A percentile compares a stretch with the other conserved stretches of the same genome.
phyloP scores from a whole-genome alignment of 2,329 filamentous ascomycete species.

The Diplodia corticola region DNA sequence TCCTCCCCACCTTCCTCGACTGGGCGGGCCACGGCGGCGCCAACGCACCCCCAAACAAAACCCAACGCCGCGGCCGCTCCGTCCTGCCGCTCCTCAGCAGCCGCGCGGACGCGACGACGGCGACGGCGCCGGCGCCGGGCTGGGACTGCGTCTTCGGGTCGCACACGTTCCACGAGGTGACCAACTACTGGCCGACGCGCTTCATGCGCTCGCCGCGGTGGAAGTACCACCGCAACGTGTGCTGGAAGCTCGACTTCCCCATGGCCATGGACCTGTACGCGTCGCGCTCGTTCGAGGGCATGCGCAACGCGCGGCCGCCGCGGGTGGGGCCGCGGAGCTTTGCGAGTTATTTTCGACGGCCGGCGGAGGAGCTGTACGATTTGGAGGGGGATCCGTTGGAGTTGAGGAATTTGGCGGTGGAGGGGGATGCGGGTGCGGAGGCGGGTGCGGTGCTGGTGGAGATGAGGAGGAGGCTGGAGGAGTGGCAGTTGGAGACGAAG shows the following conservation, averaged over 20 bases:
- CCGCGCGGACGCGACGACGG: too few species aligned
- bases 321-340: slow-evolving; percentile 46
- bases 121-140: too few species aligned
- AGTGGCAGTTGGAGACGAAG: neutral
- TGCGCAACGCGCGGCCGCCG: slow-evolving; percentile 41
- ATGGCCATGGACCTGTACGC: slow-evolving; percentile 51
- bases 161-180: slow-evolving; percentile 55
- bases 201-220: slow-evolving; percentile 46
- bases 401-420: slow-evolving; percentile 12
- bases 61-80: slow-evolving; percentile 35
- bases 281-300: slow-evolving; percentile 47
- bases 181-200: slow-evolving; percentile 54
- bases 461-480: neutral
- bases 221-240: slow-evolving; percentile 55
- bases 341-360: slow-evolving; percentile 47
- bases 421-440: too few species aligned
- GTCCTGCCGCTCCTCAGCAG: too few species aligned
- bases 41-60: neutral
- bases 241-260: slow-evolving; percentile 53
- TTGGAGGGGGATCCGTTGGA: slow-evolving; percentile 36
- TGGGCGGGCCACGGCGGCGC: neutral
- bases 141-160: slow-evolving; percentile 49
- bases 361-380: slow-evolving; percentile 51
- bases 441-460: too few species aligned
- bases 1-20: slow-evolving; percentile 49